Base-by-base conservation (phyloP, 2,329 filamentous ascomycete genomes). In the Ambrosiella xylebori region DNA sequence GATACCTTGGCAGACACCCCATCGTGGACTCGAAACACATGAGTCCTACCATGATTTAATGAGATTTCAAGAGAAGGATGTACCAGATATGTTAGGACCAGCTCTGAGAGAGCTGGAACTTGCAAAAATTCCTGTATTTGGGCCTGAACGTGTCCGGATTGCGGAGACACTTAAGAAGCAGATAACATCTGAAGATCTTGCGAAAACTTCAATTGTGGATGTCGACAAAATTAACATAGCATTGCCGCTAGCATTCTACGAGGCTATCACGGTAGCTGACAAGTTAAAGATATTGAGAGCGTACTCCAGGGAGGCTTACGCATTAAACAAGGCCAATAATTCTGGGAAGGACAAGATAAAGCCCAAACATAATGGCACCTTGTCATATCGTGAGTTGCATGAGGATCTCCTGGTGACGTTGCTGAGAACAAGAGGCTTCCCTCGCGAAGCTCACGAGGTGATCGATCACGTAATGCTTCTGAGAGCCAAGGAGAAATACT, bases 401-500 rank as follows among this genome's bases (percentile, higher is more conserved):
- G 80, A 84, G 62, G 71, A 73, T 50, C 66, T 81, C 17, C 68
- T 81, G 1, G 67, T 67, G 7, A 71, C 71, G 1, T 71, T 75
- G 11, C 65, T 71, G 35, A 70, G 74, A 47, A 71, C 71, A 1
- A 70, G 69, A 44, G 73, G 73, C 0, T 70, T 80, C 4, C 74
- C 78, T 0, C 71, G 70, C 45, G 71, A 76, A 60, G 77, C 76
- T 0, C 76, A 79, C 56, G 70, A 69, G 12, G 66, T 78, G 7
- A 65, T 81, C 11, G 76, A 83, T 61, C 76, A 83, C 61, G 67
- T 73, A 3, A 81, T 82, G 73, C 68, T 84, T 8, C 68, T 79
- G 41, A 77, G 81, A 13, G 78, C 80, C 7, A 78, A 77, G 61
- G 79, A 81, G 63, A 76, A 74, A 57, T 85, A 84, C 61, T 69